phyloP scores from a whole-genome alignment of 306 rosid genomes.

The Casuarina glauca region DNA sequence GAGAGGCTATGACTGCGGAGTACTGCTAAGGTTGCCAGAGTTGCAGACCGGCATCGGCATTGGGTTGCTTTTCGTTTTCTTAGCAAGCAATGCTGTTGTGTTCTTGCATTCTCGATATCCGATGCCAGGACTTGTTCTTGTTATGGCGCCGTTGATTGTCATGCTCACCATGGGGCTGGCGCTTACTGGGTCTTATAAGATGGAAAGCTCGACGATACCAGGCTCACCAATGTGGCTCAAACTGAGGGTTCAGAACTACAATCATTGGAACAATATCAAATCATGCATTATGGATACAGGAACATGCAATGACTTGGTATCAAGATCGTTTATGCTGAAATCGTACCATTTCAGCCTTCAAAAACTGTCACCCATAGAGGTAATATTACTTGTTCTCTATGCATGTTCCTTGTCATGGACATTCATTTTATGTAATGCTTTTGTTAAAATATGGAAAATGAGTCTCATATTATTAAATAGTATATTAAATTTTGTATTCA shows the following conservation, averaged over 20 bases:
- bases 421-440: too few relatives aligned
- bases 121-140: conserved; percentile 22
- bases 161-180: conserved; percentile 31
- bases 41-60: conserved; percentile 19
- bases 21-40: conserved; percentile 13
- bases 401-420: neutral
- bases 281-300: conserved; percentile 26
- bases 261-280: conserved; percentile 26
- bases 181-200: conserved; percentile 20
- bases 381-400: neutral
- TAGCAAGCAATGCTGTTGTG: conserved; percentile 22
- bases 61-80: conserved; percentile 11
- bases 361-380: conserved; percentile 29
- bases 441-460: too few relatives aligned
- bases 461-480: too few relatives aligned
- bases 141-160: conserved; percentile 24
- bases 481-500: too few relatives aligned
- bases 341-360: conserved; percentile 20
- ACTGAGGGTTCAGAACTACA: conserved; percentile 4
- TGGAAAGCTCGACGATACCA: conserved; percentile 22
- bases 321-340: conserved; percentile 18
- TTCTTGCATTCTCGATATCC: conserved; percentile 19
- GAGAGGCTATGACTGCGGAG: conserved; percentile 28
- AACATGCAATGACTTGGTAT: conserved; percentile 21
- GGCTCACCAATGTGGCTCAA: conserved; percentile 38